Base-by-base conservation (phyloP, 2,329 filamentous ascomycete genomes). In the Botryotinia calthae region DNA sequence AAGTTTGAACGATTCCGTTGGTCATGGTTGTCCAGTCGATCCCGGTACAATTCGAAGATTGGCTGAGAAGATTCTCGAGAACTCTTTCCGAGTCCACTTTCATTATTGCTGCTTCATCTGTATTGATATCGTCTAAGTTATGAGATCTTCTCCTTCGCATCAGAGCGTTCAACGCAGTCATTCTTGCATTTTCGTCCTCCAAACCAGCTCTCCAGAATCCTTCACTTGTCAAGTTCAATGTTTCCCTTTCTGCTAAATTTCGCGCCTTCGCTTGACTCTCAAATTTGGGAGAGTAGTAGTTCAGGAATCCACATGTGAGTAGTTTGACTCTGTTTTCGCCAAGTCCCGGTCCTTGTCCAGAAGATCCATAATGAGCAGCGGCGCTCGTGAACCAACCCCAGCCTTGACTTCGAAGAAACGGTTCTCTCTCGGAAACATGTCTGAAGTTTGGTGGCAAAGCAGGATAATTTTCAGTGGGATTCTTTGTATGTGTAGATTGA, bases 301-400 rank as follows among this genome's bases (percentile, higher is more conserved):
- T 85, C 68, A 85, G 76, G 58, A 86, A 79, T 0, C 83, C 83
- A 75, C 84, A 86, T 34, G 78, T 78, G n/a, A 82, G 77, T 3
- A 83, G 76, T 71, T 79, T 81, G 1, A 84, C 81, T 28, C 84
- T 78, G 25, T 79, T 77, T 76, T 87, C 85, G 20, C 85, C 85
- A 6, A 76, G 76, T 2, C 84, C 83, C 2, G 81, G 78, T 1
- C 82, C 82, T 16, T 78, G 76, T 7, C 82, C 80, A 34, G 80
- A 81, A 1, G 81, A 81, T 1, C 84, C 84, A 71, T 85, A 84
- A 75, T 84, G 83, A 74, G 81, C 80, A 9, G 83, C 81, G 2
- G 83, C 84, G 65, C 83, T 84, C 34, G 81, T 77, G 73, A 85
- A 85, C 85, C 85, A 86, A 48, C 81, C 82, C 82, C 83, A 85